Evolutionary conservation across 345 rosid genomes (phyloP), one percentile per base, ranked within the genome.

Genomic region (Sapria himalayana): DNA sequence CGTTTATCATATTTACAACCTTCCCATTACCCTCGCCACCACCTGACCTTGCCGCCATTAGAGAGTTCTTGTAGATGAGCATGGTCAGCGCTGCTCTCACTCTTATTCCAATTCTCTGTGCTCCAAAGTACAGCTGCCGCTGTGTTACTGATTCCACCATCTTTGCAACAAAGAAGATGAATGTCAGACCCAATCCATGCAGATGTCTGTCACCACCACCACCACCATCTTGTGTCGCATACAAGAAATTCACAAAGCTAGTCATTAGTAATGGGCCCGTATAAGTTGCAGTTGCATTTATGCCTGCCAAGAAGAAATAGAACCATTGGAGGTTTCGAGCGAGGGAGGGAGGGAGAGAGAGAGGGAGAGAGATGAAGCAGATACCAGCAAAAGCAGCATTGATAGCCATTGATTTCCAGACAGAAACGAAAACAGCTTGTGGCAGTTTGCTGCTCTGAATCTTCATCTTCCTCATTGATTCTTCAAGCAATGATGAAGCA

Each of bases 351-450:
- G n/a, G n/a, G n/a, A n/a, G n/a, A n/a, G n/a, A n/a, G n/a, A n/a
- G 13, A 24, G 41, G 34, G 27, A 46, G 49, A 15, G 7, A n/a
- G 25, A 20, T 15, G 18, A 41, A n/a, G 13, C 6, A 22, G 5
- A 0, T 66, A 78, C 91, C 91, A 54, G 91, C 82, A 48, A 64
- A 58, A 31, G 65, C 58, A 22, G 71, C 91, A 51, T 74, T 78
- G 3, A 48, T 18, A n/a, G 41, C 52, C 35, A 78, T 52, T 4
- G 91, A 51, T 50, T 56, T 71, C 74, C 69, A 46, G 3, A 64
- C 43, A 4, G 79, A 51, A 64, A 17, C 9, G 6, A 39, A 15
- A 37, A 71, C 41, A 19, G 66, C 69, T 22, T 46, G 47, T 1
- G 65, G 61, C 64, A 78, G 48, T 9, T 66, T 56, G 39, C 47